These are phyloP conservation scores for Cordyceps farinosa DNA, from an alignment of 2,329 filamentous ascomycete genomes.

Conservation along the genomic window DNA sequence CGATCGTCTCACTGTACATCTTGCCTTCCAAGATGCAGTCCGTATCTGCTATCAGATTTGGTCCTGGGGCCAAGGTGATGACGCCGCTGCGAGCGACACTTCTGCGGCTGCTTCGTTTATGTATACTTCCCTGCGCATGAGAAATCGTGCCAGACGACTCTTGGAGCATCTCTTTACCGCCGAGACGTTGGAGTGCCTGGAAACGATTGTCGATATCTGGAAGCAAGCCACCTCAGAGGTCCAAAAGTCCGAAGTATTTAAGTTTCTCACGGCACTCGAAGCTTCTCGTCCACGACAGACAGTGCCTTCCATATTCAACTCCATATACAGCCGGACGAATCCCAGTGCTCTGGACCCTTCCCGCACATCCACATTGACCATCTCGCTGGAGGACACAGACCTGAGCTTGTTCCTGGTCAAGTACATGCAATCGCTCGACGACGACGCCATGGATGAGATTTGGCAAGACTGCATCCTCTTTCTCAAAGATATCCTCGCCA, in stretches of 20 bases:
- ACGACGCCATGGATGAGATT: conserved; percentile 97
- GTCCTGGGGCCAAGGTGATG: conserved; percentile 77
- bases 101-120: conserved; percentile 76
- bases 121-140: conserved; percentile 86
- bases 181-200: conserved; percentile 88
- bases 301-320: conserved; percentile 91
- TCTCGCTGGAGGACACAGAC: conserved; percentile 77
- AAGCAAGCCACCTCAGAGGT: conserved; percentile 47
- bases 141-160: conserved; percentile 81
- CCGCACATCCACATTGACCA: conserved; percentile 83
- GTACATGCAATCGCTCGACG: conserved; percentile 85
- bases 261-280: conserved; percentile 84
- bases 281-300: conserved; percentile 87
- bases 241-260: conserved; percentile 66
- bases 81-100: conserved; percentile 57
- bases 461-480: conserved; percentile 95
- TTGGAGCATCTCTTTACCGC: conserved; percentile 90
- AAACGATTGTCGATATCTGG: conserved; percentile 88
- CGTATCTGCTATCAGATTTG: conserved; percentile 90
- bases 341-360: conserved; percentile 72
- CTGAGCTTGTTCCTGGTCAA: conserved; percentile 85
- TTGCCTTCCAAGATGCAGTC: conserved; percentile 96
- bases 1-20: conserved; percentile 82
- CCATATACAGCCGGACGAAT: conserved; percentile 92
- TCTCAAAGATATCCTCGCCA: conserved; percentile 81